Evolutionary conservation across 2,329 filamentous ascomycete genomes (phyloP), one percentile per base, ranked within the genome.

Genomic region (Capronia americana): DNA sequence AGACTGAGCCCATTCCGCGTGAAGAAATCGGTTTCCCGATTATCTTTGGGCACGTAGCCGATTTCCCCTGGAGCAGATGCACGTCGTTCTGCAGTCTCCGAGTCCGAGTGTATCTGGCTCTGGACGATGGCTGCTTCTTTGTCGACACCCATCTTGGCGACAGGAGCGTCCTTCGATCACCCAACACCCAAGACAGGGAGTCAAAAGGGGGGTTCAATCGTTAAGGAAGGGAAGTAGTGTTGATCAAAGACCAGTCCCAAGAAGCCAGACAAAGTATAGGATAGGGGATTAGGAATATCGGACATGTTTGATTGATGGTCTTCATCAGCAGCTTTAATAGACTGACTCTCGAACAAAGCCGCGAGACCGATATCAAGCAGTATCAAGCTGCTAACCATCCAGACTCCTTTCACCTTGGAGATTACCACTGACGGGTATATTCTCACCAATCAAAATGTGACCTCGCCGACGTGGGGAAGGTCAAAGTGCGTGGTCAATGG

Each of bases 1-100:
- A 70, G 53, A 46, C 63, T 73, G 63, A 74, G 57, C 26, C 73
- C 73, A 72, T 70, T 70, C 48, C 73, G 71, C 38, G 73, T 74
- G 64, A 65, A 62, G 64, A 74, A 70, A 58, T 73, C 72, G 20
- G n/a, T 46, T 48, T 70, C 69, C 24, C 69, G 69, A 26, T 59
- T 57, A 48, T 55, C 51, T 14, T 57, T 32, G n/a, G 63, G 72
- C 68, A 20, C 61, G 26, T 38, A 24, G 53, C 54, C 61, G 12
- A 56, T 38, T 48, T 53, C 60, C 26, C 51, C 34, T 11, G 51
- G 24, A 17, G 48, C 24, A 46, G n/a, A 17, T 23, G 23, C 20
- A 30, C 38, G 69, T 14, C 55, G 24, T 64, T 64, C 55, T 54
- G 55, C 55, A n/a, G 55, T 28, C 55, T 57, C 55, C 1, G 55